Base-by-base conservation (phyloP, 75 land plant genomes). In the Larix kaempferi region DNA sequence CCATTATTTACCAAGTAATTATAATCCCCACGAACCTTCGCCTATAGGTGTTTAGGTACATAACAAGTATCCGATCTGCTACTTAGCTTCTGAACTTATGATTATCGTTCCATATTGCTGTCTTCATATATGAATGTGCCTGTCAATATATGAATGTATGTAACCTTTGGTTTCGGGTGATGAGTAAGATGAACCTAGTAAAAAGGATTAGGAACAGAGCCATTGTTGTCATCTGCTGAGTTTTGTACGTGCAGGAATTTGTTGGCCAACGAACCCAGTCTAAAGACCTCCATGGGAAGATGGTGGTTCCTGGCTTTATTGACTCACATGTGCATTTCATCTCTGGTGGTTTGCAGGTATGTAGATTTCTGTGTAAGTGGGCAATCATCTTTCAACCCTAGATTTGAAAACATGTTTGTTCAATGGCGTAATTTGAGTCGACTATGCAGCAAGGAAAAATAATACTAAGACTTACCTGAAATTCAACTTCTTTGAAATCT, bases 321-420 rank as follows among this genome's bases (percentile, higher is more conserved):
- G 98, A 95, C 78, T 93, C 98, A 0, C 98, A 95, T 75, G 88
- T 88, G 29, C 98, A 95, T 84, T 87, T 95, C 12, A 77, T 95
- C 74, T 76, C 56, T 64, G 94, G 94, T 35, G 98, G 98, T 52
- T 82, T 95, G 57, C 94, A 93, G 94, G 98, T 93, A 63, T 22
- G 22, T 39, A 29, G 49, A 49, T 49, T 49, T 49, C 54, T 49
- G 12, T 49, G 54, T 12, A 49, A 49, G 54, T 10, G 54, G 12
- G 11, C 54, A 49, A 49, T 49, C 54, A 49, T 10, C 54, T 49
- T 49, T 49, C 54, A 49, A 11, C 54, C 54, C 54, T 49, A 10
- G 11, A 49, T 49, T 49, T 49, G 54, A 10, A 49, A 49, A 49
- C 11, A 49, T 49, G 7, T 44, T 44, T 44, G 52, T 49, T 49